These are phyloP conservation scores for Raphanus hybrid DNA, from an alignment of 441 rosid genomes.

Conservation along the genomic window DNA sequence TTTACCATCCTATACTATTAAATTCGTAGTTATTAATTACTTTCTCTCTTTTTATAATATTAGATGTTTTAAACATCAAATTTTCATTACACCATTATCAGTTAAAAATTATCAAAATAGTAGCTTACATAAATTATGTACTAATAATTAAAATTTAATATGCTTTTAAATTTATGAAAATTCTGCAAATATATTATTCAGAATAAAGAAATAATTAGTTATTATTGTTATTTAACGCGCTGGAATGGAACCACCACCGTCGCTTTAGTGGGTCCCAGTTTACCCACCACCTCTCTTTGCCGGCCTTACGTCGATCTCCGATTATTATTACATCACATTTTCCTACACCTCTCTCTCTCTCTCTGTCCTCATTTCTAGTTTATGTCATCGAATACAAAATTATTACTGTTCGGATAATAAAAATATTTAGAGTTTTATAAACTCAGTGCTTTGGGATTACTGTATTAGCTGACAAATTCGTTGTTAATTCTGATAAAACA, in stretches of 20 bases:
- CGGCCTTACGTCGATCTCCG: constrained; percentile 38
- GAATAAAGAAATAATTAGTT: not conserved
- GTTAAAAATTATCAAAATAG: not conserved
- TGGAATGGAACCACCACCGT: constrained; percentile 37
- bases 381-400: not conserved
- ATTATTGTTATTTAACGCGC: constrained; percentile 31
- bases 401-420: not conserved
- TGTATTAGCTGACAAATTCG: not conserved
- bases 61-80: too few species aligned
- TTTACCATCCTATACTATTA: not conserved
- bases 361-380: not conserved
- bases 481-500: not conserved
- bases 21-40: not conserved
- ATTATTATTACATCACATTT: constrained; percentile 36
- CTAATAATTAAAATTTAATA: not conserved
- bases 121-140: not conserved
- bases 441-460: not conserved
- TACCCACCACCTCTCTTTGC: constrained; percentile 38
- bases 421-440: too few species aligned
- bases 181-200: not conserved
- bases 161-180: not conserved
- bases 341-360: not conserved
- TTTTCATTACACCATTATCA: not conserved
- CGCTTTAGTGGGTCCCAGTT: constrained; percentile 27
- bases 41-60: too few species aligned